These are phyloP conservation scores for Plasmodium malariae DNA, from an alignment of 169 alveolate genomes.

Conservation along the genomic window DNA sequence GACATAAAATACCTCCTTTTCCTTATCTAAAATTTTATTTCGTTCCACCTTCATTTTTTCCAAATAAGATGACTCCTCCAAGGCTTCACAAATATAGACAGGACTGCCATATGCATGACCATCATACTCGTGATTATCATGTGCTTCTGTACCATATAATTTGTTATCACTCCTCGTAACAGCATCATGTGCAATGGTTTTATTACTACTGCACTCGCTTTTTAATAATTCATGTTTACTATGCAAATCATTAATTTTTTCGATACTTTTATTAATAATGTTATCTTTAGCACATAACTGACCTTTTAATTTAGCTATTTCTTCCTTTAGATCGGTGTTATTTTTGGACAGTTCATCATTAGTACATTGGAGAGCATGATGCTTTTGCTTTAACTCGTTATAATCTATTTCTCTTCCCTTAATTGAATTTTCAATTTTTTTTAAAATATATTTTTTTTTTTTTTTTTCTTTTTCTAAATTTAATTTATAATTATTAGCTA, in stretches of 20 bases:
- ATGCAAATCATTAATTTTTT: conserved; percentile 8
- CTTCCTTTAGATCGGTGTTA: conserved; percentile 7
- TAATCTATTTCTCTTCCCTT: conserved; percentile 25
- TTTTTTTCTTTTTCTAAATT: conserved; percentile 61
- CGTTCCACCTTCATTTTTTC: neutral
- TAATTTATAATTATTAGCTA: neutral
- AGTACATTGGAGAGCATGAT: neutral
- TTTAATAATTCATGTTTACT: neutral
- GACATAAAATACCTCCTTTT: neutral
- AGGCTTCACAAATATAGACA: neutral
- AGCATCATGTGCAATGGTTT: too few species aligned
- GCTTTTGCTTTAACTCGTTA: conserved; percentile 12
- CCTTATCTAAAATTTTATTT: neutral
- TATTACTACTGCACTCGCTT: neutral
- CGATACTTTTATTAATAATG: neutral
- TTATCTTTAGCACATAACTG: neutral
- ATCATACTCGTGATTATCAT: neutral
- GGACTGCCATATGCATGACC: neutral
- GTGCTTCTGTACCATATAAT: too few species aligned
- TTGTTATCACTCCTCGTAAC: neutral
- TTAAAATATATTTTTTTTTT: conserved; percentile 56
- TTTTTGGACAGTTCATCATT: conserved; percentile 17
- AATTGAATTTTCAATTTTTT: conserved; percentile 29
- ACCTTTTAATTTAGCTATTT: conserved; percentile 9
- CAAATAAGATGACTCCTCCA: neutral